phyloP scores from a whole-genome alignment of 176 grass and related monocot species.

The Oryza meyeriana region DNA sequence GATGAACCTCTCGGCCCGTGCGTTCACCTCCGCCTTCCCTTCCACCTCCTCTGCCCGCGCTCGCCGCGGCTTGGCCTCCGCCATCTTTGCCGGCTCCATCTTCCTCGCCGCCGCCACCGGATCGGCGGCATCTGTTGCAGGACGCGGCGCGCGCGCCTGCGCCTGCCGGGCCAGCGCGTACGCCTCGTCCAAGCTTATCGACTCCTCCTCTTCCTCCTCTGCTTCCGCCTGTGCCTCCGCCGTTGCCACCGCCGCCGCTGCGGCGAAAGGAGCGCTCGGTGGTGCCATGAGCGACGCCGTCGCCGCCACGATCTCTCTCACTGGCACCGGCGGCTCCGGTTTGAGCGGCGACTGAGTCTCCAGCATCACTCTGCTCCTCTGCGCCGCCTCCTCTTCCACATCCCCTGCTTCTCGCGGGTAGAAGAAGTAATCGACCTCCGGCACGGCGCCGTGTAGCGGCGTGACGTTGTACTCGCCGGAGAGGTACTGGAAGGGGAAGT shows the following conservation, averaged over 20 bases:
- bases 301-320: background rate
- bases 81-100: background rate
- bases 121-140: background rate
- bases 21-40: conserved; percentile 45
- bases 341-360: background rate
- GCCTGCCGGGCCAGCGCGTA: conserved; percentile 15
- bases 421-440: background rate
- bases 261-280: background rate
- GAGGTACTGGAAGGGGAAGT: conserved; percentile 1
- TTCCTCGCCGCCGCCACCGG: background rate
- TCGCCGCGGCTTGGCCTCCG: background rate
- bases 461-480: background rate
- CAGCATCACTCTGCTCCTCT: background rate
- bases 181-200: conserved; percentile 32
- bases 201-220: background rate
- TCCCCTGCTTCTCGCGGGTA: background rate
- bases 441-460: background rate
- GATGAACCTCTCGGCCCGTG: conserved; percentile 43
- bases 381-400: background rate
- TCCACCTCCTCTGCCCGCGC: background rate
- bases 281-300: background rate
- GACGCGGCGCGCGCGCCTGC: background rate
- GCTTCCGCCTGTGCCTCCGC: background rate
- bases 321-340: background rate
- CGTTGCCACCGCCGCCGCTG: background rate